phyloP scores from a whole-genome alignment of 495 filamentous ascomycete genomes.

The Pseudomonodictys pantanalensis region DNA sequence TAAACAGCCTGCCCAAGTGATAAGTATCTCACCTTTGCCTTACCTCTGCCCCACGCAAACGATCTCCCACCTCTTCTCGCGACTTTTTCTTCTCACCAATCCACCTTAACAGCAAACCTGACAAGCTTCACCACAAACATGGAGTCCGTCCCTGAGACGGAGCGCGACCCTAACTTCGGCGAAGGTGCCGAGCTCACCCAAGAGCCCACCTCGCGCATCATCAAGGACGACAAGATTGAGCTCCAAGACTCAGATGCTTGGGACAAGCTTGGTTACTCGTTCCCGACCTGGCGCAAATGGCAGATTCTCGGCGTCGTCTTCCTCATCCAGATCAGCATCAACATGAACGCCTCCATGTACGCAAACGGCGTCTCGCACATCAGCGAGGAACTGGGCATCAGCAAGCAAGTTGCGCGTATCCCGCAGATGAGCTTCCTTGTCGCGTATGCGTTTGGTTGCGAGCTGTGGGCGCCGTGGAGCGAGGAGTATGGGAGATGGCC shows the following conservation, averaged over 20 bases:
- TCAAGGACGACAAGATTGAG: constrained; percentile 43
- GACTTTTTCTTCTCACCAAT: neutral
- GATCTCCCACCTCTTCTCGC: neutral
- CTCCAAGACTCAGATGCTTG: constrained; percentile 59
- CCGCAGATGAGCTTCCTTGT: constrained; percentile 56
- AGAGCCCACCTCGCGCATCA: constrained; percentile 7
- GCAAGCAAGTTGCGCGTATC: constrained; percentile 29
- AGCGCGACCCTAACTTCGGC: constrained; percentile 8
- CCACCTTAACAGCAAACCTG: neutral
- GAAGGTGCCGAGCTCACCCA: constrained; percentile 1
- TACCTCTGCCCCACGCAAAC: neutral
- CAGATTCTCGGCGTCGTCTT: constrained; percentile 60
- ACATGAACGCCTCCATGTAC: constrained; percentile 58
- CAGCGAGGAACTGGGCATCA: constrained; percentile 41
- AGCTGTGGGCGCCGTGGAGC: constrained; percentile 65
- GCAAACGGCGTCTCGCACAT: constrained; percentile 54
- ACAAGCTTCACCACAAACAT: neutral
- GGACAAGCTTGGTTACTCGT: constrained; percentile 55
- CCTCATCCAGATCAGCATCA: constrained; percentile 57
- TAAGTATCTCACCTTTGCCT: neutral
- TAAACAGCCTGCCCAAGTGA: too few species aligned
- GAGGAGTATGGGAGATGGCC: constrained; percentile 60
- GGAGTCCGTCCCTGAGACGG: constrained; percentile 13
- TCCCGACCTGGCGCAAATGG: constrained; percentile 56
- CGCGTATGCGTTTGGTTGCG: constrained; percentile 62